These are phyloP conservation scores for Chlamydomonas sp. DNA, from an alignment of 139 green algal genomes.

Conservation along the genomic window DNA sequence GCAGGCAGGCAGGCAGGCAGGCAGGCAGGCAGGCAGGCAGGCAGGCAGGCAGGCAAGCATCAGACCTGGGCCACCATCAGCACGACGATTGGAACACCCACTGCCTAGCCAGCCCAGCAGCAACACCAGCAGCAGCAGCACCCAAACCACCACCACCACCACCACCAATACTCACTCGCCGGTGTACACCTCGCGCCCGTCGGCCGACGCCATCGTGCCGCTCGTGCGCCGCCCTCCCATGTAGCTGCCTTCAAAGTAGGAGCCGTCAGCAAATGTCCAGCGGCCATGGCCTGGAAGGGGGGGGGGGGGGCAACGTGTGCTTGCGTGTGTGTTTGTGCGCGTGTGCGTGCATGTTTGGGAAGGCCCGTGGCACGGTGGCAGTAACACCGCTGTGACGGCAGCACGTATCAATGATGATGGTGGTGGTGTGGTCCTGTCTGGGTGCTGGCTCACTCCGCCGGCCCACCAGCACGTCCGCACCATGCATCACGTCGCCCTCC, in stretches of 20 bases:
- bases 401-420: not conserved
- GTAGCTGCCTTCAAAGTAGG: constrained; percentile 13
- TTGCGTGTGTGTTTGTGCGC: no score
- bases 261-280: constrained; percentile 15
- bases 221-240: not conserved
- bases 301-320: no score
- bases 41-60: not conserved
- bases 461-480: not conserved
- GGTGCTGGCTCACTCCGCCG: not conserved
- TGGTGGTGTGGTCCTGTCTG: not conserved
- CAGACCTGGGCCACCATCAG: not conserved
- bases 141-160: no score
- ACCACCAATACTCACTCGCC: not conserved
- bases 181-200: not conserved
- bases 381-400: not conserved
- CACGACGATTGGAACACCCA: not conserved
- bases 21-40: not conserved
- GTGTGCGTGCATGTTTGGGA: not conserved
- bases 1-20: not conserved
- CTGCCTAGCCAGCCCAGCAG: no score
- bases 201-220: not conserved
- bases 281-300: constrained; percentile 7
- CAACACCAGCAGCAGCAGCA: no score
- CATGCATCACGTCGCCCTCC: constrained; percentile 2
- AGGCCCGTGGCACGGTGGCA: not conserved